Evolutionary conservation across 2,329 filamentous ascomycete genomes (phyloP), one percentile per base, ranked within the genome.

Genomic region (Fonsecaea nubica): DNA sequence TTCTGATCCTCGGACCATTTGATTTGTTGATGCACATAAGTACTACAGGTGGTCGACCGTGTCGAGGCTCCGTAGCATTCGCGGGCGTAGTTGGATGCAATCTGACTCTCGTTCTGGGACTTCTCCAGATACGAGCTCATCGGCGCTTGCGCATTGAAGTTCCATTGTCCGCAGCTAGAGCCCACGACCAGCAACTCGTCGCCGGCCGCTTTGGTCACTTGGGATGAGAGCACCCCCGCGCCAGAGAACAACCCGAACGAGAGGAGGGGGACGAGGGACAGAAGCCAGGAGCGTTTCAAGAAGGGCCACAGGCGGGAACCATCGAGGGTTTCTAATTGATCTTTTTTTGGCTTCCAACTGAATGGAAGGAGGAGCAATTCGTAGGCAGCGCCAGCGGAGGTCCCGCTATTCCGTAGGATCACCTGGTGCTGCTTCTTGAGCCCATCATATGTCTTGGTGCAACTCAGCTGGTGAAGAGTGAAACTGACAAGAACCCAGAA

Each of bases 401-500:
- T 13, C 35, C 73, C 67, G 1, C 72, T 72, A 56, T 77, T 79
- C 4, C 76, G 74, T 13, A 79, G 67, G 10, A 78, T 73, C 0
- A 75, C 70, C 64, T 79, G 77, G 38, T 73, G 71, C 45, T 76
- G 76, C 50, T 77, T 73, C 35, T 77, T 70, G 2, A 77, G 21
- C 7, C 70, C 75, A 60, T 78, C 57, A 10, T 62, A 30, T 1
- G 48, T 9, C 6, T 33, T 58, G 2, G 74, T 71, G 8, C 68
- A 66, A 12, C 45, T 36, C 40, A 45, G 21, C 50, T 73, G 73
- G 56, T 77, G 76, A 4, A 76, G 53, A 5, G 54, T 36, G 45
- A 75, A 78, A 10, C 72, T 74, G 18, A 71, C 32, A 10, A 77
- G 73, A n/a, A 71, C 64, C 73, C 74, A 78, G 35, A 78, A 74